Percentiles rank a stretch among this genome's conserved stretches.
phyloP scores from a whole-genome alignment of 169 alveolate species.

The Babesia bovis region DNA sequence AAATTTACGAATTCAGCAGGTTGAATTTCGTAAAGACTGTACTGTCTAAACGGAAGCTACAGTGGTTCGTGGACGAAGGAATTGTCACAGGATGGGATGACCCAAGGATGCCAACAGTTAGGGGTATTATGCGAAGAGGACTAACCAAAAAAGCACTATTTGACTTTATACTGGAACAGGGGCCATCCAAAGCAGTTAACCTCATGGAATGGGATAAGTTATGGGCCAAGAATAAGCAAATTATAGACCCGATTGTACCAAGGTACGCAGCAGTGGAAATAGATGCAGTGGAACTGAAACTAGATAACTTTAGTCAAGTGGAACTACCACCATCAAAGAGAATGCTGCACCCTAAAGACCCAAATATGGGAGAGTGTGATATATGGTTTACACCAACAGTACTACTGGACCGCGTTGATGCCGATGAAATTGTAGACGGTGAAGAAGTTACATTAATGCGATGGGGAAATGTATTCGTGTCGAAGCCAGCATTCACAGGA shows the following conservation, averaged over 20 bases:
- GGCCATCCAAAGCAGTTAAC: constrained; percentile 95
- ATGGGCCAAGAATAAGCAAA: constrained; percentile 95
- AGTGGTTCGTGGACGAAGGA: constrained; percentile 93
- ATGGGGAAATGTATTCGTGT: constrained; percentile 92
- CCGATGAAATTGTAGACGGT: constrained; percentile 82
- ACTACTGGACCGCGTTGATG: constrained; percentile 90
- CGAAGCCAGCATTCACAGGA: constrained; percentile 74
- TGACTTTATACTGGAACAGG: constrained; percentile 95
- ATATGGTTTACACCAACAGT: constrained; percentile 75
- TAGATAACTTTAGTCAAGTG: constrained; percentile 50
- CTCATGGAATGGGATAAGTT: constrained; percentile 99
- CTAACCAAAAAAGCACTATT: constrained; percentile 94
- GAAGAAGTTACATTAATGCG: constrained; percentile 95
- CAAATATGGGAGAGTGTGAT: constrained; percentile 86
- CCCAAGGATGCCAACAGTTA: constrained; percentile 98
- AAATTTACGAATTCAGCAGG: constrained; percentile 93
- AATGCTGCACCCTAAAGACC: constrained; percentile 92
- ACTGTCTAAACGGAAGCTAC: constrained; percentile 94
- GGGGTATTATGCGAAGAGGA: constrained; percentile 98
- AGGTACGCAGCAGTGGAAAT: constrained; percentile 90
- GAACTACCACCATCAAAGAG: constrained; percentile 66
- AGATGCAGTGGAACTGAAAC: constrained; percentile 53
- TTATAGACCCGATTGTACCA: constrained; percentile 93
- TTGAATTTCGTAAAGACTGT: constrained; percentile 91
- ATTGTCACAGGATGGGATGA: constrained; percentile 95